These are phyloP conservation scores for Eragrostis curvula DNA, from an alignment of 176 grass and related monocot species.

Conservation along the genomic window DNA sequence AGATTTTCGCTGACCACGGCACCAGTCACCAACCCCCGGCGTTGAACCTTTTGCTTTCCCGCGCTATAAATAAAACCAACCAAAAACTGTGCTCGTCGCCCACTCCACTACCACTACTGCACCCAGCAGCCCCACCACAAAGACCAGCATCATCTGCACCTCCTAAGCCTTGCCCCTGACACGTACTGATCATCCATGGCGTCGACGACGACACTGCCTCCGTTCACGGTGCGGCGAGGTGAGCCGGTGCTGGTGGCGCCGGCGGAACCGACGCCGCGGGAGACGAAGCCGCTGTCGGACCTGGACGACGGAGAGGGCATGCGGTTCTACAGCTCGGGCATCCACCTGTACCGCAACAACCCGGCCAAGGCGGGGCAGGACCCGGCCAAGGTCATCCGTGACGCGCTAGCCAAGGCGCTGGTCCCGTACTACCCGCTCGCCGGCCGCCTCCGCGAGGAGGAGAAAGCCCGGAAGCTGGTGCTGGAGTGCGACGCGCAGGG, in stretches of 20 bases:
- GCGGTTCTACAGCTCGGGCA: constrained; percentile 55
- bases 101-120: constrained; percentile 14
- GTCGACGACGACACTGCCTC: constrained; percentile 9
- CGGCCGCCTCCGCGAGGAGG: constrained; percentile 57
- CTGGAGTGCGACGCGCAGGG: constrained; percentile 71
- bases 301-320: constrained; percentile 69
- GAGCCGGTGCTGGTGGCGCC: constrained; percentile 56
- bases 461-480: constrained; percentile 54
- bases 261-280: constrained; percentile 45
- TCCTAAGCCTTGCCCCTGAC: no score
- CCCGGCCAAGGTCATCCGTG: constrained; percentile 55
- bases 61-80: constrained; percentile 13
- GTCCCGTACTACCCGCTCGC: constrained; percentile 80
- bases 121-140: not conserved
- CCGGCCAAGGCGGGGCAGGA: constrained; percentile 45
- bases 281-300: constrained; percentile 66
- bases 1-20: not conserved
- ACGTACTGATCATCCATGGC: not conserved
- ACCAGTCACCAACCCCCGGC: constrained; percentile 10
- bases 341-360: constrained; percentile 55
- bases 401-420: constrained; percentile 57
- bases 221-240: constrained; percentile 55
- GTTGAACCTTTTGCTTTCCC: not conserved
- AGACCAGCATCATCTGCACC: not conserved
- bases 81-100: not conserved